Evolutionary conservation across 805 yeast genomes (phyloP), one percentile per base, ranked within the genome.

Genomic region (Zygosaccharomyces bisporus): DNA sequence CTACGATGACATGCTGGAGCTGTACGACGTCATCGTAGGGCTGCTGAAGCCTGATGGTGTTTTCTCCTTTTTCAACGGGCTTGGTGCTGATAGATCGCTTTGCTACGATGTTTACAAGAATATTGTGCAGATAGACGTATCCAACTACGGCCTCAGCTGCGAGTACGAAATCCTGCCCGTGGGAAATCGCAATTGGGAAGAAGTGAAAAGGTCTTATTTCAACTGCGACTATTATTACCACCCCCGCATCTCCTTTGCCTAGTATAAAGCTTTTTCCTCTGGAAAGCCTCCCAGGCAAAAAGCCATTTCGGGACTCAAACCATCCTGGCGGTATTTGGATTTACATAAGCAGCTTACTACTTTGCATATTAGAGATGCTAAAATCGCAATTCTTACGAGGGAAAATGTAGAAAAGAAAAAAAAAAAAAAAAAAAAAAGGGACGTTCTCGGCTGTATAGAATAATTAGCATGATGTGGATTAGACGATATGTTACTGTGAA

Each of bases 51-150:
- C 93, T 6, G 76, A 78, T 25, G 98, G 97, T 6, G 75, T 80
- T 1, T 89, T 90, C 51, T 87, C 96, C 4, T 90, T 89, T 60
- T 90, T 90, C 74, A 91, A 90, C 58, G 98, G 98, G 0, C 72
- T 86, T 7, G 93, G 93, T 18, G 91, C 90, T 12, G 93, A 84
- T 52, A 69, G 89, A 54, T 75, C 79, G 54, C 71, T 83, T 10
- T 77, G 83, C 53, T 84, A 84, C 58, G 90, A 90, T 56, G 96
- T 91, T 6, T 90, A 91, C 70, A 82, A 79, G 62, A 76, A 80
- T 55, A 80, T 90, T 45, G 96, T 86, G 3, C 86, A 81, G 50
- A 64, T 86, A 45, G 97, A 90, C 63, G 71, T 90, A 52, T 70
- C 72, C 34, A 86, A 84, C 53, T 89, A 85, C 58, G 97, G 98